Conservation (phyloP, 176 grass and related monocot species). For the Paspalum vaginatum region DNA sequence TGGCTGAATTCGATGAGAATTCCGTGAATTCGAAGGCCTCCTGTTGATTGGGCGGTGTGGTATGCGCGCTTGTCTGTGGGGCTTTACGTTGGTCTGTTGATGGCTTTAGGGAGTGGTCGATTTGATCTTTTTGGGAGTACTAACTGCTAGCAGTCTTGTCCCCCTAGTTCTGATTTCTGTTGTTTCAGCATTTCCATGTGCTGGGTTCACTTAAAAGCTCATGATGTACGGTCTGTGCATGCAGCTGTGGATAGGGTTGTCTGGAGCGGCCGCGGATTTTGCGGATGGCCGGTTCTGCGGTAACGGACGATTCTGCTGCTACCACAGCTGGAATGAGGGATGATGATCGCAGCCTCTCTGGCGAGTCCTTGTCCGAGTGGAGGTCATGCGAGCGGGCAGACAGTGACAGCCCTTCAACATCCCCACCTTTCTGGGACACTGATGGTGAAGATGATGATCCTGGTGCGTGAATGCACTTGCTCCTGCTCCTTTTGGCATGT, state of each 20-base stretch:
- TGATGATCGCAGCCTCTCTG: slow-evolving; percentile 56
- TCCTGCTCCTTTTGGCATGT: slow-evolving; percentile 14
- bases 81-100: neutral
- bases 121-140: neutral
- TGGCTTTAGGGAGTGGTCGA: neutral
- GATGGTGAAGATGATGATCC: slow-evolving; percentile 71
- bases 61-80: neutral
- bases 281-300: slow-evolving; percentile 49
- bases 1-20: slow-evolving; percentile 11
- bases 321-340: slow-evolving; percentile 66
- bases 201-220: no score
- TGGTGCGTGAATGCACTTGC: slow-evolving; percentile 46
- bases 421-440: slow-evolving; percentile 83
- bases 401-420: slow-evolving; percentile 80
- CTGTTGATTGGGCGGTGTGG: neutral
- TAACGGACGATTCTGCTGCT: slow-evolving; percentile 45
- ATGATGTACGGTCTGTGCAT: neutral
- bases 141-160: no score
- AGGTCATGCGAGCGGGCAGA: slow-evolving; percentile 75
- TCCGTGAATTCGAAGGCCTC: neutral
- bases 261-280: slow-evolving; percentile 27
- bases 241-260: slow-evolving; percentile 49
- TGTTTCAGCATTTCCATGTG: neutral
- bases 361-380: slow-evolving; percentile 85
- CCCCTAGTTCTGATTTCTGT: neutral